Evolutionary conservation across 2,329 filamentous ascomycete species (phyloP).

Genomic region (Rutstroemia sp.): DNA sequence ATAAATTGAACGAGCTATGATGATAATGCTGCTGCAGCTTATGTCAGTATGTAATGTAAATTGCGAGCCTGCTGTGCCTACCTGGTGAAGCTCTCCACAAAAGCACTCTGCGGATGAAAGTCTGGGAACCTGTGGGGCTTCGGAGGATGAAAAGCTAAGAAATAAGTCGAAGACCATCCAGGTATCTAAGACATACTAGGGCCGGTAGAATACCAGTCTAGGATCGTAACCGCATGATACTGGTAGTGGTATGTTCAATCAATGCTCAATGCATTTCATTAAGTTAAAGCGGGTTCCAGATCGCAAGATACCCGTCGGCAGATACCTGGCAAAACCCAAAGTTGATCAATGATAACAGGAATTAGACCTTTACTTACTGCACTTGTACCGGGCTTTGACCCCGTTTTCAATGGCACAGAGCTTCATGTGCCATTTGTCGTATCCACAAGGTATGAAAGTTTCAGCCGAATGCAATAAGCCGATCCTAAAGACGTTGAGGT

Average conservation of each 20-base stretch:
- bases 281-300: neutral
- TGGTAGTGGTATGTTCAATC: constrained; percentile 3
- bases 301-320: constrained; percentile 3
- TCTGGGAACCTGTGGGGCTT: constrained; percentile 1
- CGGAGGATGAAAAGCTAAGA: constrained; percentile 1
- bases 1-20: too few relatives aligned
- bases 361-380: neutral
- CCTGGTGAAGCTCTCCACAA: too few relatives aligned
- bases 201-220: neutral
- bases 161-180: neutral
- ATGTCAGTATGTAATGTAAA: too few relatives aligned
- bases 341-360: neutral
- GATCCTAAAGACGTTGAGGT: too few relatives aligned
- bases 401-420: too few relatives aligned
- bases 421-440: too few relatives aligned
- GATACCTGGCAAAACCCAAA: neutral
- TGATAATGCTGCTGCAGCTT: too few relatives aligned
- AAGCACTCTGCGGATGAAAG: too few relatives aligned
- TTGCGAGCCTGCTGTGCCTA: too few relatives aligned
- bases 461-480: too few relatives aligned
- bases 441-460: too few relatives aligned
- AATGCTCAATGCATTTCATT: constrained; percentile 4
- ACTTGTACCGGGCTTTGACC: neutral
- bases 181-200: neutral
- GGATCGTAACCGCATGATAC: constrained; percentile 4